A percentile compares a stretch with the other conserved stretches of the same genome.
phyloP scores from a whole-genome alignment of 1,284 basidiomycete species.

The Leccinum pachyderme region DNA sequence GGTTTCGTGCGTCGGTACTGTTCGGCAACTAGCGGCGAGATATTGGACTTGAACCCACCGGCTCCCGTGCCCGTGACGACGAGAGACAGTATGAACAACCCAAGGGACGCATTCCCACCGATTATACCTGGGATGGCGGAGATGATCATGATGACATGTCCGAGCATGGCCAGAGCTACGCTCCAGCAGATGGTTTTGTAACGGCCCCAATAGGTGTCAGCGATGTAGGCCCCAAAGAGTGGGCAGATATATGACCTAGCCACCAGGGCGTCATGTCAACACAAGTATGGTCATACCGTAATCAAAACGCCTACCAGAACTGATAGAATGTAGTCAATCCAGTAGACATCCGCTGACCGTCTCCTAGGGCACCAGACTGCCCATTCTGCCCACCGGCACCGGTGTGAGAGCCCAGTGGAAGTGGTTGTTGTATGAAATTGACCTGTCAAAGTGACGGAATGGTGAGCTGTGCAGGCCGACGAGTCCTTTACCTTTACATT shows the following conservation, averaged over 20 bases:
- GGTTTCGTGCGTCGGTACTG: slow-evolving; percentile 61
- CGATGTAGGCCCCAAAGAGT: slow-evolving; percentile 67
- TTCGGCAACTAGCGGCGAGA: slow-evolving; percentile 78
- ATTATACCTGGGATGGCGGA: slow-evolving; percentile 73
- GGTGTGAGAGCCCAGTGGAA: slow-evolving; percentile 65
- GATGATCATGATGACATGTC: slow-evolving; percentile 75
- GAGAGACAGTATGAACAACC: slow-evolving; percentile 63
- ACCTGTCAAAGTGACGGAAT: slow-evolving; percentile 42
- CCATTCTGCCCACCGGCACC: slow-evolving; percentile 57
- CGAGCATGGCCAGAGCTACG: slow-evolving; percentile 55
- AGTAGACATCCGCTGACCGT: slow-evolving; percentile 64
- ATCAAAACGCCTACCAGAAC: slow-evolving; percentile 46
- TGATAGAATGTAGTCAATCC: slow-evolving; percentile 66
- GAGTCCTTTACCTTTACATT: slow-evolving; percentile 14
- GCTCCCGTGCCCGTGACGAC: slow-evolving; percentile 69
- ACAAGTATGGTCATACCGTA: slow-evolving; percentile 18
- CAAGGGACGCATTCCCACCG: slow-evolving; percentile 53
- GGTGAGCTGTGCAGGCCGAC: slow-evolving; percentile 15
- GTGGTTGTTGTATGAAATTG: slow-evolving; percentile 70
- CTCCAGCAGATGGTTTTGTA: slow-evolving; percentile 70
- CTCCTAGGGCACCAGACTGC: slow-evolving; percentile 70
- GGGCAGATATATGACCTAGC: slow-evolving; percentile 57
- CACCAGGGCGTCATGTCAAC: slow-evolving; percentile 12
- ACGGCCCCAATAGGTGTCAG: slow-evolving; percentile 74
- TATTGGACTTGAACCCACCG: slow-evolving; percentile 81